Evolutionary conservation across 108 stramenopile genomes (phyloP), one percentile per base, ranked within the genome.

Genomic region (Nitzschia sp.): DNA sequence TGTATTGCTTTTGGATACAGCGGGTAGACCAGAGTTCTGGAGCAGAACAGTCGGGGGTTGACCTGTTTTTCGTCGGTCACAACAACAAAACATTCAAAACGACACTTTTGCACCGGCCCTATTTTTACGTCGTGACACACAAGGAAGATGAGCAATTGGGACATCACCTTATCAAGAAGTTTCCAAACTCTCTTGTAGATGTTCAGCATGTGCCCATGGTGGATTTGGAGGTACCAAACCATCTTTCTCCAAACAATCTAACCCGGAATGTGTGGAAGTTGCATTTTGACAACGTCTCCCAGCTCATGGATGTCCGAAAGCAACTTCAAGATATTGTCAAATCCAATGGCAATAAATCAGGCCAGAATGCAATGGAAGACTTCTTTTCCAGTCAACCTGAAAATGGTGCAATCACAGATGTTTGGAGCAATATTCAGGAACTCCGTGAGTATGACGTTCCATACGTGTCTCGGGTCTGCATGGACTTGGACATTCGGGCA

Each of bases 361-460:
- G 69, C 21, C 51, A 41, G 6, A 71, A 76, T 26, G 22, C 37
- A 53, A 55, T 66, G 63, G 41, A 73, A 25, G 17, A 42, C 43
- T 20, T 10, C 11, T 57, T 68, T 40, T 50, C 57, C 17, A 76
- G 60, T 21, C 37, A 38, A 7, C 40, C 12, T n/a, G 51, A 6
- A 25, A 5, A 24, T 2, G 20, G 10, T 11, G 11, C 54, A 38
- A 42, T 55, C 19, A 14, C 53, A 5, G 67, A 75, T 68, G 51
- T 67, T 14, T 75, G 73, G 73, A 63, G 41, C 6, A 75, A 75
- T 34, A 56, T 97, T 6, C 67, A 84, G 8, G 97, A 97, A 63
- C 70, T 98, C 41, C 86, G 98, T 0, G 98, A 99, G 73, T 97
- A 98, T 71, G 98, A 99, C 72, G 98, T 99, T 14, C 96, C 97